These are phyloP conservation scores for Rubus idaeus DNA, from an alignment of 306 rosid genomes.

Conservation along the genomic window DNA sequence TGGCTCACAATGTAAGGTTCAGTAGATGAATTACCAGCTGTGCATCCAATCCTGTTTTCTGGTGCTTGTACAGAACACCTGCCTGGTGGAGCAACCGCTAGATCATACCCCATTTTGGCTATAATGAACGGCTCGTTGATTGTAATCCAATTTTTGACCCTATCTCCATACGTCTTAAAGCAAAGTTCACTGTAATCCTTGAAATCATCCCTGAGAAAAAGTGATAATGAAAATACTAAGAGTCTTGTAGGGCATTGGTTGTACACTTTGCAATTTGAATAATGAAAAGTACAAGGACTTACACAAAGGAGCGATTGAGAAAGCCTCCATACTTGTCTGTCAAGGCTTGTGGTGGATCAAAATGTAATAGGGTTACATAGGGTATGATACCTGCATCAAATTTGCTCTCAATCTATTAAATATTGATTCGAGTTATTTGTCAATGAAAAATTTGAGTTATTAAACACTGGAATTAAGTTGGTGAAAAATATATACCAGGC, in stretches of 20 bases:
- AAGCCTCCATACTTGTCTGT: conserved; percentile 1
- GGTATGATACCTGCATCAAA: conserved; percentile 16
- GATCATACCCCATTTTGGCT: neutral
- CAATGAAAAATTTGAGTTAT: no score
- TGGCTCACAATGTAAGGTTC: conserved; percentile 55
- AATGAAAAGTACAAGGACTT: neutral
- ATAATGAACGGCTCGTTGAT: conserved; percentile 11
- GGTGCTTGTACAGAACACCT: neutral
- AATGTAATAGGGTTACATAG: conserved; percentile 13
- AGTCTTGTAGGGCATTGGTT: neutral
- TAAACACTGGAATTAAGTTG: no score
- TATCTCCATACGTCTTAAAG: conserved; percentile 15
- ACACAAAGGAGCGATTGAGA: conserved; percentile 13
- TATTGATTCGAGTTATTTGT: no score
- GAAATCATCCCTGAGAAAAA: conserved; percentile 15
- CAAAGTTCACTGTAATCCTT: conserved; percentile 19
- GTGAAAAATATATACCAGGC: neutral
- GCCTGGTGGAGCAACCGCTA: neutral
- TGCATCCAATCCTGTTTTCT: neutral
- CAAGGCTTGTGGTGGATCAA: conserved; percentile 22
- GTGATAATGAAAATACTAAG: no score
- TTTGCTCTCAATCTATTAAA: neutral
- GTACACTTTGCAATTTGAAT: neutral
- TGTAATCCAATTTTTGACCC: conserved; percentile 23
- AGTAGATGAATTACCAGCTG: conserved; percentile 37